Evolutionary conservation across 352 stramenopile genomes (phyloP).

Genomic region (Globisporangium ultimum): DNA sequence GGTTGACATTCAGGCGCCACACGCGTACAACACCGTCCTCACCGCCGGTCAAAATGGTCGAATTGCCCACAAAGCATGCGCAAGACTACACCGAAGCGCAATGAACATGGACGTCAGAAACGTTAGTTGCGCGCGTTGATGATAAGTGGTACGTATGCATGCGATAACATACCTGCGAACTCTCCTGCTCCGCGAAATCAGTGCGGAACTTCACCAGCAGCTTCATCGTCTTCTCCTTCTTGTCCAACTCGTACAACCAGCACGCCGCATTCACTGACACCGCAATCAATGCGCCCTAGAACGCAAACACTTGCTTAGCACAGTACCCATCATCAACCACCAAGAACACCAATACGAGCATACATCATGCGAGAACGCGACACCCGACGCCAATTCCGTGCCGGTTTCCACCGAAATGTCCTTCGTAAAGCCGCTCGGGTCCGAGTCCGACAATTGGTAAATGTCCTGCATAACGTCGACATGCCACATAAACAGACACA

Average conservation of each 20-base stretch:
- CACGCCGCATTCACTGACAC: slow-evolving; percentile 73
- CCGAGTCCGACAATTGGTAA: slow-evolving; percentile 60
- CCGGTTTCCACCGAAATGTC: slow-evolving; percentile 71
- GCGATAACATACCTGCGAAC: slow-evolving; percentile 38
- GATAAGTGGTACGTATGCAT: background rate
- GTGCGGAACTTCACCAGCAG: slow-evolving; percentile 80
- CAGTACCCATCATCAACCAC: no score
- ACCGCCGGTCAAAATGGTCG: slow-evolving; percentile 74
- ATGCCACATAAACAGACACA: background rate
- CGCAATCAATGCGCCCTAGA: slow-evolving; percentile 55
- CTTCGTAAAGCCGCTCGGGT: slow-evolving; percentile 64
- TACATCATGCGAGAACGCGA: slow-evolving; percentile 74
- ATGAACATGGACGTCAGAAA: no score
- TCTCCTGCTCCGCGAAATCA: slow-evolving; percentile 72
- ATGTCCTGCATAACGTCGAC: slow-evolving; percentile 40
- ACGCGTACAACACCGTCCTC: slow-evolving; percentile 79
- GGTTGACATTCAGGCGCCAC: slow-evolving; percentile 57
- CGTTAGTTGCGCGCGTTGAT: no score
- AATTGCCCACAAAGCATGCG: slow-evolving; percentile 77
- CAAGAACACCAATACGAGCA: background rate
- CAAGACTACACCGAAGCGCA: slow-evolving; percentile 30
- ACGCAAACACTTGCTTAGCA: no score
- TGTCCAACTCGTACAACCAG: slow-evolving; percentile 74
- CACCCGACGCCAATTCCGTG: slow-evolving; percentile 63
- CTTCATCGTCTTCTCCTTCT: slow-evolving; percentile 50